phyloP scores from a whole-genome alignment of 78 protist species.

The Dictyostelium brefeldianum region DNA sequence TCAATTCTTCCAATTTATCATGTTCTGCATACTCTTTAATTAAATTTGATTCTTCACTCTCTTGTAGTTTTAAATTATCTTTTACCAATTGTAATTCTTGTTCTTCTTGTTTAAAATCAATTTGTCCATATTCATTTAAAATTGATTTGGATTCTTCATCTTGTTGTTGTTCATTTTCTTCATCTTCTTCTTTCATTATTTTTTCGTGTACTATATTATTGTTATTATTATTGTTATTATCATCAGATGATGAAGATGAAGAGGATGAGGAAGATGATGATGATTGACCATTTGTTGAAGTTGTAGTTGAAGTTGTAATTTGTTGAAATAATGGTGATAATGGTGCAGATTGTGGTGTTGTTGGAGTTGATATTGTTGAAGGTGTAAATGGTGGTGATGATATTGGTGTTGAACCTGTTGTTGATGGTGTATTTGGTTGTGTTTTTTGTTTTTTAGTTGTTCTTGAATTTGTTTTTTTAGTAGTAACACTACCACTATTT shows the following conservation, averaged over 20 bases:
- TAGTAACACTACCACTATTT: neutral
- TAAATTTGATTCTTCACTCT: neutral
- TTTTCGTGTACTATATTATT: neutral
- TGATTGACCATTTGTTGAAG: neutral
- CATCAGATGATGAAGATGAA: neutral
- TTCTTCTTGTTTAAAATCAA: neutral
- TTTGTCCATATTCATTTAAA: neutral
- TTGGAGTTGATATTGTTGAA: neutral
- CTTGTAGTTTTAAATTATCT: neutral
- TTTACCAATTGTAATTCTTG: neutral
- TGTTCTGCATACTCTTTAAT: too few relatives aligned
- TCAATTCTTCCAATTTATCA: too few relatives aligned
- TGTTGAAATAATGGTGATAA: constrained; percentile 3
- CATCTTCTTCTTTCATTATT: neutral
- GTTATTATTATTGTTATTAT: neutral
- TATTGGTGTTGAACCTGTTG: neutral
- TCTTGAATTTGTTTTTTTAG: constrained; percentile 5
- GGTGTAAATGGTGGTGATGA: constrained; percentile 6
- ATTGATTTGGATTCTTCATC: neutral
- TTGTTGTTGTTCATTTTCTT: neutral
- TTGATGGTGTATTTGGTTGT: neutral
- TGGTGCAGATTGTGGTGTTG: constrained; percentile 6
- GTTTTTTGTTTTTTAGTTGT: neutral
- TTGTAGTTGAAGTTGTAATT: neutral
- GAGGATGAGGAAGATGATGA: neutral